Conservation (phyloP, 2,329 filamentous ascomycete genomes). For the Fulvia fulva region DNA sequence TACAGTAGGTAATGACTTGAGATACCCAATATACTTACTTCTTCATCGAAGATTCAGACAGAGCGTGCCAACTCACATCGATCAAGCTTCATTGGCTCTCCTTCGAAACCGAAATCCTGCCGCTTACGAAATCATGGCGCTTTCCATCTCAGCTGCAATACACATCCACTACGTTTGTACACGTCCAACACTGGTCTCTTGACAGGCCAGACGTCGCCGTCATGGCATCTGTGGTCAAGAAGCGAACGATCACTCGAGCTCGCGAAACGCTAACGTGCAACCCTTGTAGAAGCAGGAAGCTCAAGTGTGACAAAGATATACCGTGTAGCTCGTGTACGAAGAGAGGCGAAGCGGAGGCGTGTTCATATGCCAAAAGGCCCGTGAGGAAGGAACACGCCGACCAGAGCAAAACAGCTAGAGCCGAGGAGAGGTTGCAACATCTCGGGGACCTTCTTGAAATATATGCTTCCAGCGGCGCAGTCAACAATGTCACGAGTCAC, state of each 20-base stretch:
- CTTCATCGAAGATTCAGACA: neutral
- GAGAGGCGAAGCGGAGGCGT: neutral
- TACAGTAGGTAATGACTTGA: neutral
- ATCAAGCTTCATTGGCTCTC: neutral
- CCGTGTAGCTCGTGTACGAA: constrained; percentile 10
- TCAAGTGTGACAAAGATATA: constrained; percentile 11
- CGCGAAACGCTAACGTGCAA: constrained; percentile 11
- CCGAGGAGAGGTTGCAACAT: constrained; percentile 11
- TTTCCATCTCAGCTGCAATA: neutral
- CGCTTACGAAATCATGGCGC: neutral
- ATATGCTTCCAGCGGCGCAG: neutral
- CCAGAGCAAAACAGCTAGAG: neutral
- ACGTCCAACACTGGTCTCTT: too few relatives aligned
- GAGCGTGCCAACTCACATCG: too few relatives aligned
- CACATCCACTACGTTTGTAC: neutral
- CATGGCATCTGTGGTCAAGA: neutral
- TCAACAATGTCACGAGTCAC: neutral
- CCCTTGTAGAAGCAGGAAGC: constrained; percentile 7
- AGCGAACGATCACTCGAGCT: constrained; percentile 14
- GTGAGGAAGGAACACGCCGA: constrained; percentile 1
- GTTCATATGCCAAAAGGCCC: constrained; percentile 5
- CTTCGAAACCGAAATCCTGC: neutral
- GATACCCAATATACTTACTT: neutral
- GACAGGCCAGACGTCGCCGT: neutral
- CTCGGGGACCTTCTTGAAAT: constrained; percentile 9